Evolutionary conservation across 169 alveolate species (phyloP), one percentile per base, ranked within the genome.

Genomic region (Fabrea salina): DNA sequence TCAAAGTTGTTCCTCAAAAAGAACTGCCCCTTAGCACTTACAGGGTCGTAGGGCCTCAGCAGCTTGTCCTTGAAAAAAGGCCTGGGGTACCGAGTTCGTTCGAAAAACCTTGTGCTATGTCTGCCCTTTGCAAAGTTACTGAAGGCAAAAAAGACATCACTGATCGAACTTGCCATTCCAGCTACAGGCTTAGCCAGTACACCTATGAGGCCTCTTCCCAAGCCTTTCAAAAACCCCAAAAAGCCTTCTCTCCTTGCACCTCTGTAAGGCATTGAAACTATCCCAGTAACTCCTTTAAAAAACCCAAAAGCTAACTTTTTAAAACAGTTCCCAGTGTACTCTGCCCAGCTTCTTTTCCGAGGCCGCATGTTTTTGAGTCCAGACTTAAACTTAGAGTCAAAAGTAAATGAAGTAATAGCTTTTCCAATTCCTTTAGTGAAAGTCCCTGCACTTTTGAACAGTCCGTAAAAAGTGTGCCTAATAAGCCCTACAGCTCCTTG

Each of bases 141-240:
- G 5, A 74, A 33, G 19, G 72, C 81, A 2, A 51, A 54, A 13
- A 43, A 53, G 27, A 71, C 58, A 33, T 35, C 58, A 33, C 72
- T 53, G 30, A 74, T 33, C 13, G 64, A 32, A 11, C 58, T 71
- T 13, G 54, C 51, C 30, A 74, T 50, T 0, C 74, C 72, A 19
- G 81, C 68, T 22, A 56, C 30, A 19, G 81, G 81, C 54, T 74
- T 74, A 53, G 71, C 50, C 16, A 74, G 72, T 19, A 71, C 54
- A n/a, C 81, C 81, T 13, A 74, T 74, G 43, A 74, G 32, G 16
- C 81, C 81, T 74, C 54, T 53, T 5, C 81, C 81, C 2, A 74
- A 53, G 0, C 81, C 81, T 30, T 27, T 50, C 0, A 54, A 32
- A n/a, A 74, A 22, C 13, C 81, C 81, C 54, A 8, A 35, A 19